Percentiles rank a stretch among this genome's conserved stretches.
These are phyloP conservation scores for Cercospora berteroae DNA, from an alignment of 2,329 filamentous ascomycete genomes.

Conservation along the genomic window DNA sequence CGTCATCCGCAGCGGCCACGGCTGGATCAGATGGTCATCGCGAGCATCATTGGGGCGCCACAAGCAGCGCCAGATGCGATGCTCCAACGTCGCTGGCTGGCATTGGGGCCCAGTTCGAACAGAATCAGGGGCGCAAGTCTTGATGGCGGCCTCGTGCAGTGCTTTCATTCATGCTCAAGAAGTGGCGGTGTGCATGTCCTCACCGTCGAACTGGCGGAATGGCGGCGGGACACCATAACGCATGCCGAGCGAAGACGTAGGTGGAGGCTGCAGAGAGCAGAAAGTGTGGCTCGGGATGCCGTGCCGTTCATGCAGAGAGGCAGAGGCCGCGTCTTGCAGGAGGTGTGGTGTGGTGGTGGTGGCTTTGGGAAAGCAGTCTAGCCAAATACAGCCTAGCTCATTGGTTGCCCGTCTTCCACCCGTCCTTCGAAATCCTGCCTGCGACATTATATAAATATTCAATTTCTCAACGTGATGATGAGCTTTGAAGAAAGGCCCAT, in stretches of 20 bases:
- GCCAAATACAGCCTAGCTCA: background rate
- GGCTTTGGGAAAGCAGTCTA: background rate
- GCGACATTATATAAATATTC: too few relatives aligned
- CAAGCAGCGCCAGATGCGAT: background rate
- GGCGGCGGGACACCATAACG: background rate
- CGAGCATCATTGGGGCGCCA: background rate
- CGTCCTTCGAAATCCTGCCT: too few relatives aligned
- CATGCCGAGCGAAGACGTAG: background rate
- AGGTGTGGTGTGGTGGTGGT: background rate
- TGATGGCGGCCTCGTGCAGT: background rate
- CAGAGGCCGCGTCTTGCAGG: background rate
- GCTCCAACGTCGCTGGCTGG: background rate
- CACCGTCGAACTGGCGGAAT: background rate
- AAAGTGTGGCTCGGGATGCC: background rate
- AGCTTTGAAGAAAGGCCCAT: too few relatives aligned
- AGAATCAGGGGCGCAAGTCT: background rate
- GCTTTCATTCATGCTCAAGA: background rate
- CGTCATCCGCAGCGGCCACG: background rate
- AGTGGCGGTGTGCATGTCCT: background rate
- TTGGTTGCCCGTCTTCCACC: too few relatives aligned
- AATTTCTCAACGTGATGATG: too few relatives aligned
- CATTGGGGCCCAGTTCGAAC: background rate
- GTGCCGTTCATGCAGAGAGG: background rate
- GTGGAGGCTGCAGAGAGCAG: background rate
- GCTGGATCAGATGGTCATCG: background rate